Percentiles rank a stretch among this genome's conserved stretches.
Evolutionary conservation across 2,329 filamentous ascomycete genomes (phyloP).

Genomic region (Diaporthe destruens): DNA sequence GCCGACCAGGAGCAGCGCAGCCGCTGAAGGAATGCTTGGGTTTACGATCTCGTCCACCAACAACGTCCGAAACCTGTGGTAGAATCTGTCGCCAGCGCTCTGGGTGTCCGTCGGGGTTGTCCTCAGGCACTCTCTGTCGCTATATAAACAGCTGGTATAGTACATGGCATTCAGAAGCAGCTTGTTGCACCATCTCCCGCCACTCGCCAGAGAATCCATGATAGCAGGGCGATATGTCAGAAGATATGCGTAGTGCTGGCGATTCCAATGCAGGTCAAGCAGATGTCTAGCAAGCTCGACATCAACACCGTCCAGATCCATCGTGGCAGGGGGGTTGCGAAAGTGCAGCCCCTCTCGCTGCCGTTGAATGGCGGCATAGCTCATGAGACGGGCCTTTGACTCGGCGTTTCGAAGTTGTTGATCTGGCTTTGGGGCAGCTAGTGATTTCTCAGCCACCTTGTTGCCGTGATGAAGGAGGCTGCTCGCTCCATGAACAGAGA

Average conservation of each 20-base stretch:
- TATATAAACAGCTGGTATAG: constrained; percentile 6
- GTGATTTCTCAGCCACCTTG: background rate
- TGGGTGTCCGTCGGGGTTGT: constrained; percentile 9
- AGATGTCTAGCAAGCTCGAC: constrained; percentile 4
- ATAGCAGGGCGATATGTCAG: constrained; percentile 9
- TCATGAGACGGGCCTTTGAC: constrained; percentile 1
- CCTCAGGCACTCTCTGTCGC: constrained; percentile 4
- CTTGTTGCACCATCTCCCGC: constrained; percentile 14
- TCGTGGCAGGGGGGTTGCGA: background rate
- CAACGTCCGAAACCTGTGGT: background rate
- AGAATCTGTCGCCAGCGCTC: constrained; percentile 14
- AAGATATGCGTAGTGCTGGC: constrained; percentile 2
- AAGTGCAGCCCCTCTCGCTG: background rate
- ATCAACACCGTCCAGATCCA: constrained; percentile 9
- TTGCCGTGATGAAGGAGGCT: background rate
- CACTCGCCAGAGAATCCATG: background rate
- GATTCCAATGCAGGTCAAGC: constrained; percentile 6
- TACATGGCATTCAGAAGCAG: constrained; percentile 13
- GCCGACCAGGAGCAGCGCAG: background rate
- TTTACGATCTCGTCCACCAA: constrained; percentile 9
- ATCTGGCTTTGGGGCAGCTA: background rate
- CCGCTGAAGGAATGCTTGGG: constrained; percentile 10
- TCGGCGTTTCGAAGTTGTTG: background rate
- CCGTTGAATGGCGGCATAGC: background rate
- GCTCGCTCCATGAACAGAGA: background rate